phyloP scores from a whole-genome alignment of 1,284 basidiomycete species.

The Fomitopsis schrenkii region DNA sequence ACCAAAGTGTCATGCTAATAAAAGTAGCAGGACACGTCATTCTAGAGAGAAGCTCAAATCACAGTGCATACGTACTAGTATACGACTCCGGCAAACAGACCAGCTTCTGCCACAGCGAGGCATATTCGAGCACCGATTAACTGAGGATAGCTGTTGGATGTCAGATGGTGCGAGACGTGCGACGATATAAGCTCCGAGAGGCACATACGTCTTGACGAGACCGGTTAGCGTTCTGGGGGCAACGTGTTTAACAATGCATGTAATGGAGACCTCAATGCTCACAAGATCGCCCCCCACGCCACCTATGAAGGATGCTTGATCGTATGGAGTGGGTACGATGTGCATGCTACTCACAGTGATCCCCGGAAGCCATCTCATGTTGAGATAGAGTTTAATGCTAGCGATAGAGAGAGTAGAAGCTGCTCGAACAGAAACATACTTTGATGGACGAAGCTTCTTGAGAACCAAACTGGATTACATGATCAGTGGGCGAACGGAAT shows the following conservation, averaged over 20 bases:
- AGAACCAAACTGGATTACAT: constrained; percentile 22
- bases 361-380: constrained; percentile 30
- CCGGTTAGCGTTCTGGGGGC: constrained; percentile 55
- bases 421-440: not conserved
- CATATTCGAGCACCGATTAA: constrained; percentile 55
- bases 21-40: not conserved
- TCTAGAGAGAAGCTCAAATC: not conserved
- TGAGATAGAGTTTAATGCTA: no score
- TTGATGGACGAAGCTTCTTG: constrained; percentile 31
- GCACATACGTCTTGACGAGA: constrained; percentile 51
- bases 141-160: constrained; percentile 46
- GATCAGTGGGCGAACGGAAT: not conserved
- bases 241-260: not conserved
- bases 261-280: constrained; percentile 2
- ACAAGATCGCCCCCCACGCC: constrained; percentile 24
- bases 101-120: constrained; percentile 66
- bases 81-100: constrained; percentile 64
- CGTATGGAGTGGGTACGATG: not conserved
- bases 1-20: constrained; percentile 29
- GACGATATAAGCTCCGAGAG: not conserved
- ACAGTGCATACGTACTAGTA: constrained; percentile 41
- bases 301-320: constrained; percentile 10
- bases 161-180: not conserved
- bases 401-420: no score
- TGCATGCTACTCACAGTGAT: constrained; percentile 19